Base-by-base conservation (phyloP, 176 grass and related monocot genomes). In the Musa itinerans region DNA sequence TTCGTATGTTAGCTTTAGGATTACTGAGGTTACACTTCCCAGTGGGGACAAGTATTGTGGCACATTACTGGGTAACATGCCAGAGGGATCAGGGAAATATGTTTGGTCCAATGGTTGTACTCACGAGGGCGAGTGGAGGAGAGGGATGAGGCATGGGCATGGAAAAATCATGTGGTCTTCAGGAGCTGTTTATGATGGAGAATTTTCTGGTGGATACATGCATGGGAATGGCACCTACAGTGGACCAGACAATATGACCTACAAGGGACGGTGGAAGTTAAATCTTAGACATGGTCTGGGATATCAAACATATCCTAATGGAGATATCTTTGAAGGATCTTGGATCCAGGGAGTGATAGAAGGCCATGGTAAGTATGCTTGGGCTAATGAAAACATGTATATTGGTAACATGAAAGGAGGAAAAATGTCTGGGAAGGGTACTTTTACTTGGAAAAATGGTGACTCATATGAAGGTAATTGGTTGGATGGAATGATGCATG, bases 291-390 rank as follows among this genome's bases (percentile, higher is more conserved):
- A 98, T 75, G 94, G 94, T 1, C 86, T 98, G 63, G 94, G 94
- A 64, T 87, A 66, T 68, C 88, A 98, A 84, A 91, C 69, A 63
- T 91, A 82, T 70, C 88, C 94, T 54, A 91, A 98, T 71, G 88
- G 94, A 63, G 94, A 98, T 59, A 57, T 84, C 15, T 93, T 91
- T 81, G 90, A 98, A 52, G 90, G 94, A 73, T 89, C 94, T 2
- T 98, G 94, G 94, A 98, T 98, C 59, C 94, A 89, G 77, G 94
- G 94, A 79, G 80, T 74, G 65, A 89, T 93, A 77, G 88, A 89
- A 67, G 94, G 94, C 13, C 86, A 86, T 73, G 90, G 94, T 1
- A 98, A 93, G 58, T 98, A 98, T 74, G 91, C 81, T 15, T 98
- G 94, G 94, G 68, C 78, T 59, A 98, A 91, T 65, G 88, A 78